Percentiles rank a stretch among this genome's conserved stretches.
Conservation (phyloP, 2,329 filamentous ascomycete genomes). For the Sporothrix mexicana region DNA sequence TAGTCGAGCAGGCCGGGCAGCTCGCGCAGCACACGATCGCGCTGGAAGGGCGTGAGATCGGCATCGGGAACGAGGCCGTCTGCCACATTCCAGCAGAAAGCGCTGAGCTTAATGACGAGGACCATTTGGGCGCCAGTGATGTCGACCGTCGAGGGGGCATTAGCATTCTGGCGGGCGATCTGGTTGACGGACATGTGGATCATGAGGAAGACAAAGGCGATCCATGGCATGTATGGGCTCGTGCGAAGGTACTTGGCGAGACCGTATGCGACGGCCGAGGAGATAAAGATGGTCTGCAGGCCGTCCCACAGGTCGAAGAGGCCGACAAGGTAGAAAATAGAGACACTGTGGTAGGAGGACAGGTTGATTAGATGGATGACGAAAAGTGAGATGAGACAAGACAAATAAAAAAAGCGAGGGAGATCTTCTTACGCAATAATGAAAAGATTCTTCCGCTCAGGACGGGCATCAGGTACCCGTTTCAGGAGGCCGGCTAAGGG, state of each 20-base stretch:
- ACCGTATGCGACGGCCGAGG: slow-evolving; percentile 77
- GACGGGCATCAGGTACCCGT: slow-evolving; percentile 82
- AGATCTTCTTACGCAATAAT: slow-evolving; percentile 68
- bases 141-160: slow-evolving; percentile 73
- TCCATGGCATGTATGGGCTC: slow-evolving; percentile 96
- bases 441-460: slow-evolving; percentile 86
- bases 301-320: slow-evolving; percentile 92
- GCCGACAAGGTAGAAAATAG: slow-evolving; percentile 89
- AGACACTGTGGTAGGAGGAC: slow-evolving; percentile 58
- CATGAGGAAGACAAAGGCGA: slow-evolving; percentile 93
- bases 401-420: background rate
- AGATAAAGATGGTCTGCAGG: slow-evolving; percentile 77
- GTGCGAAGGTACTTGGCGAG: slow-evolving; percentile 80
- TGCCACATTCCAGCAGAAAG: slow-evolving; percentile 98
- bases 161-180: slow-evolving; percentile 75
- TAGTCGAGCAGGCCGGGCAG: slow-evolving; percentile 82
- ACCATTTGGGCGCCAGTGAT: slow-evolving; percentile 99
- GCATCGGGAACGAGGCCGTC: slow-evolving; percentile 82
- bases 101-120: slow-evolving; percentile 93
- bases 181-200: slow-evolving; percentile 92
- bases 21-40: slow-evolving; percentile 74
- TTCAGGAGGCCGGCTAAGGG: slow-evolving; percentile 89
- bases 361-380: background rate
- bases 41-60: slow-evolving; percentile 85
- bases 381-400: background rate